Evolutionary conservation across 2,329 filamentous ascomycete species (phyloP), one percentile per base, ranked within the genome.

Genomic region (Botrytis galanthina): DNA sequence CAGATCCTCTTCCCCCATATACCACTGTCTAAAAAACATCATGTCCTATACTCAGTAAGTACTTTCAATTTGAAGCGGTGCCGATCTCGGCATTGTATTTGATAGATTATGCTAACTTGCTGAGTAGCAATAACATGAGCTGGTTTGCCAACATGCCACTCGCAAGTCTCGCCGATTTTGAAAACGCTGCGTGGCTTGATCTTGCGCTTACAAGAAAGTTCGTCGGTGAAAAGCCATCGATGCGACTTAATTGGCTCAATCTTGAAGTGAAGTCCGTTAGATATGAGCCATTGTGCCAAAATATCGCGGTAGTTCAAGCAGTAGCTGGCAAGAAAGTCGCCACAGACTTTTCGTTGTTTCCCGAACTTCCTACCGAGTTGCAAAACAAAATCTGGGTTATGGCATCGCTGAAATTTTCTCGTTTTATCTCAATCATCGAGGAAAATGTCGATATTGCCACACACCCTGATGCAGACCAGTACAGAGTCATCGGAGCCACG

Each of bases 361-460:
- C 26, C 18, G 29, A 68, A 29, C 66, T 68, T 57, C n/a, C 35
- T 12, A 42, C 29, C 48, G 66, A 68, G 9, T 26, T 68, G 6
- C 66, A 57, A 14, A 42, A 68, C 20, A 57, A 68, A 18, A 68
- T 68, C 3, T 68, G 66, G 66, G 10, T 32, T 8, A 68, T 57
- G 48, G 66, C 29, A n/a, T 68, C 66, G 10, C 22, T 57, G 10
- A 32, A 26, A 9, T 26, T 1, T 29, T 14, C 35, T 6, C 35
- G 66, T 1, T 14, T 68, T 14, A 42, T 68, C n/a, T 6, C 66
- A 22, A 42, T 68, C 12, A 7, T 57, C 26, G 66, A 68, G 18
- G 66, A 68, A 57, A 29, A 68, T 29, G 66, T 68, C 12, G n/a
- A 68, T 44, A 6, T 57, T 48, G 18, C 18, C 6, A 37, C 54